Evolutionary conservation across 768 basidiomycete genomes (phyloP), one percentile per base, ranked within the genome.

Genomic region (Leccinum variicolor): DNA sequence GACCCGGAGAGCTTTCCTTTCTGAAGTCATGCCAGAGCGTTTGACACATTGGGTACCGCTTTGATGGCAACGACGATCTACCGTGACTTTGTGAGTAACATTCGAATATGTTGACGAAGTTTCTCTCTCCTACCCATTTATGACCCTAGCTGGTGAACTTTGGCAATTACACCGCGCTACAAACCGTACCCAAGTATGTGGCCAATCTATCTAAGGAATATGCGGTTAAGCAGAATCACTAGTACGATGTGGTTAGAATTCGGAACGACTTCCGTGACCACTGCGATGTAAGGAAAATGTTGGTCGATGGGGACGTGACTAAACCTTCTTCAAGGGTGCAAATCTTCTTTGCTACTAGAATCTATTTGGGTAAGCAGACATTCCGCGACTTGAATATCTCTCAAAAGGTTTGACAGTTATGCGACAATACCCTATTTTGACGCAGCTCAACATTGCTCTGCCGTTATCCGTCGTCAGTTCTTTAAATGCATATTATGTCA

Each of bases 401-500:
- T 50, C 41, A 50, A 31, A 28, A 34, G 5, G 34, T 7, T 26
- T 31, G n/a, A 26, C 50, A 58, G 50, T 54, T 25, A 43, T 62
- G 56, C 56, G 45, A 33, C 45, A 54, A 28, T 52, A 58, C 31
- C 54, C 54, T 29, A 21, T 64, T 43, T 50, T 36, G 29, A 48
- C 41, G 26, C 33, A 7, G 15, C 50, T 21, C 34, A 21, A 56
- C 28, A 48, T 15, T 25, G 26, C 47, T 11, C 10, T 58, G 17
- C 54, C 54, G 7, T 26, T 29, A 7, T 41, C 46, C 2, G 31
- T 57, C 53, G 63, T 64, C 54, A 52, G 49, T 59, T n/a, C 15
- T 34, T 28, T 9, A 28, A 25, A 36, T 9, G 25, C 10, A 6
- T 33, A 28, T 4, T 41, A 7, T 39, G 34, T 34, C 23, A 9